Conservation (phyloP, 352 stramenopile genomes). For the Phytophthora capsici region DNA sequence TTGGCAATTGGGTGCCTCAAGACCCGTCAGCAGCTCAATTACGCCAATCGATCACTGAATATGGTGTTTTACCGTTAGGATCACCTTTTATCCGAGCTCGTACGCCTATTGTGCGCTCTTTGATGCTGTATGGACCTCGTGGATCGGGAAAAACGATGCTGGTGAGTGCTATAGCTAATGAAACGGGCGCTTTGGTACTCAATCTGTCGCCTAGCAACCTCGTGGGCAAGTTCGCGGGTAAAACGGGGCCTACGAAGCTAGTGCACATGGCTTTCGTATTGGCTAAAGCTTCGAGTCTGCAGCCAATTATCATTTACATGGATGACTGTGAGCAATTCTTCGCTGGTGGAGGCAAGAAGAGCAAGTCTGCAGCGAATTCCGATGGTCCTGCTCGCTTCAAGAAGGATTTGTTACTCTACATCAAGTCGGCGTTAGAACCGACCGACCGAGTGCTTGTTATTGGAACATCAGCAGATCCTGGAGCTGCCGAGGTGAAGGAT, state of each 20-base stretch:
- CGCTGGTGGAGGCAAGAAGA: slow-evolving; percentile 80
- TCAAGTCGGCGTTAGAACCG: slow-evolving; percentile 88
- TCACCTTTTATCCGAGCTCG: slow-evolving; percentile 76
- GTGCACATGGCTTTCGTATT: slow-evolving; percentile 95
- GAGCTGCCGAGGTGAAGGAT: slow-evolving; percentile 85
- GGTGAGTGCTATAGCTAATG: slow-evolving; percentile 91
- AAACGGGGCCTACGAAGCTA: slow-evolving; percentile 91
- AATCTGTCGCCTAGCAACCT: slow-evolving; percentile 94
- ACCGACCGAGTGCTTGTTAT: slow-evolving; percentile 94
- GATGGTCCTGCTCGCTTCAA: slow-evolving; percentile 90
- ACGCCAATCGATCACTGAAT: slow-evolving; percentile 90
- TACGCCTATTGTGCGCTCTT: slow-evolving; percentile 81
- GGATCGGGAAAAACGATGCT: slow-evolving; percentile 94
- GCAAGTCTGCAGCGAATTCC: slow-evolving; percentile 57
- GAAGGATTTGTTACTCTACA: slow-evolving; percentile 94
- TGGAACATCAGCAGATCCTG: slow-evolving; percentile 86
- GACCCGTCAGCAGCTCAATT: slow-evolving; percentile 93
- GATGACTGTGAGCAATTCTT: slow-evolving; percentile 94
- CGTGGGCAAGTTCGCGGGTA: slow-evolving; percentile 93
- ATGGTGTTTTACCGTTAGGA: slow-evolving; percentile 90
- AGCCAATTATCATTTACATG: slow-evolving; percentile 95
- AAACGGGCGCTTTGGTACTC: slow-evolving; percentile 94
- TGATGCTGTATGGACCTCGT: slow-evolving; percentile 94
- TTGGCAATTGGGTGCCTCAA: slow-evolving; percentile 90
- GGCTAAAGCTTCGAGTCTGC: slow-evolving; percentile 82